These are phyloP conservation scores for Citrus sp. DNA, from an alignment of 345 rosid genomes.

Conservation along the genomic window DNA sequence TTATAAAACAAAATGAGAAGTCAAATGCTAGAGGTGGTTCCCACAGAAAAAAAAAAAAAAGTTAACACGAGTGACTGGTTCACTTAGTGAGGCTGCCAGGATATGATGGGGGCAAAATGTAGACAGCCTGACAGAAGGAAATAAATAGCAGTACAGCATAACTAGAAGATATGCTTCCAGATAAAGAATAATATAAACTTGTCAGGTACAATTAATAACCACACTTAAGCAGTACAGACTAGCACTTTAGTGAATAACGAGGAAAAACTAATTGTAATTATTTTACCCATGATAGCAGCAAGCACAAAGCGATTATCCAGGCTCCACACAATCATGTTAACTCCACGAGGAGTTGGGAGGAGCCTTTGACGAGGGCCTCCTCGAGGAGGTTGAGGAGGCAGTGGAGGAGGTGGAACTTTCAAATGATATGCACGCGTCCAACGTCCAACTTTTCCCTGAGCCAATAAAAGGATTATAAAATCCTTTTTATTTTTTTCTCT, in stretches of 20 bases:
- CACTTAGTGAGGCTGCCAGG: not conserved
- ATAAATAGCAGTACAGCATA: not conserved
- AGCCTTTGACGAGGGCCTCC: slow-evolving; percentile 99
- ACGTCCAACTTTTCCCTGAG: slow-evolving; percentile 88
- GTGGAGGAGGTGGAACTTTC: slow-evolving; percentile 99
- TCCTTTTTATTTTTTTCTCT: not conserved
- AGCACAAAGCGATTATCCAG: slow-evolving; percentile 97
- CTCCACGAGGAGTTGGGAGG: slow-evolving; percentile 98
- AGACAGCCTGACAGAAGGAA: slow-evolving; percentile 1
- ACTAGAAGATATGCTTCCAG: not conserved
- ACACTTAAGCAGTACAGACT: not conserved
- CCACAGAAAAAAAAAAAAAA: not conserved
- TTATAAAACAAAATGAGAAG: not conserved
- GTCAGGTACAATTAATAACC: not conserved
- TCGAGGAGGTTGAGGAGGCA: slow-evolving; percentile 96
- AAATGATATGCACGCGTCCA: slow-evolving; percentile 89
- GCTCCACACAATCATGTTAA: slow-evolving; percentile 99
- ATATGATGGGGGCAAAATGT: not conserved
- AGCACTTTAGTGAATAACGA: not conserved
- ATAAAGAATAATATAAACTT: not conserved
- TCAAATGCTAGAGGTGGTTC: not conserved
- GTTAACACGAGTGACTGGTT: not conserved
- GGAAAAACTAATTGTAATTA: slow-evolving; percentile 9
- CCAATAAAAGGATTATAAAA: slow-evolving; percentile 1
- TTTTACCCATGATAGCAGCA: slow-evolving; percentile 97